phyloP scores from a whole-genome alignment of 495 filamentous ascomycete species.

The Hyaloscypha hepaticicola region DNA sequence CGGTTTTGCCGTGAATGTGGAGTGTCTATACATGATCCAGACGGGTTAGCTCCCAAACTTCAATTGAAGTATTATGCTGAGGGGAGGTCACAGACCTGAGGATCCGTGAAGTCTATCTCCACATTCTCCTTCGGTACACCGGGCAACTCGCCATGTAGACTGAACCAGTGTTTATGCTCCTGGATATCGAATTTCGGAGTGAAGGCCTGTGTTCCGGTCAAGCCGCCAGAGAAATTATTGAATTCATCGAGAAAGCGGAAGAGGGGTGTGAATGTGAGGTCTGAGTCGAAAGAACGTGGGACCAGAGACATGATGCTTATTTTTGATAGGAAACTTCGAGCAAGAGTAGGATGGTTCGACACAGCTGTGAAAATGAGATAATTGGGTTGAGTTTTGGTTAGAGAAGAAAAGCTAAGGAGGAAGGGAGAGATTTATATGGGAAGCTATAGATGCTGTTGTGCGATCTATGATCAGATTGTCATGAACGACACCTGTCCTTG shows the following conservation, averaged over 20 bases:
- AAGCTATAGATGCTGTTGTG: no score
- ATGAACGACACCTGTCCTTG: no score
- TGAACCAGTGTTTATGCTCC: slow-evolving; percentile 64
- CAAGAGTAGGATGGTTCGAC: no score
- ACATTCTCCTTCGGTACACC: slow-evolving; percentile 75
- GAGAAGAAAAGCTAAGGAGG: no score
- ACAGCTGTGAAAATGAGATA: no score
- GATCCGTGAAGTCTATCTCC: slow-evolving; percentile 78
- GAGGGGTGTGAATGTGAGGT: slow-evolving; percentile 47
- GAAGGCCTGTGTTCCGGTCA: slow-evolving; percentile 44
- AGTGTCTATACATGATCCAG: slow-evolving; percentile 47
- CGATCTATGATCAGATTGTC: no score
- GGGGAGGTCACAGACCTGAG: no score
- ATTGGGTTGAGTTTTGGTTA: no score
- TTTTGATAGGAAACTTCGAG: no score
- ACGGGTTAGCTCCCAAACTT: no score
- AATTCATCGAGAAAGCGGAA: slow-evolving; percentile 76
- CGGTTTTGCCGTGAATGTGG: slow-evolving; percentile 64
- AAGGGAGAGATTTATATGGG: no score
- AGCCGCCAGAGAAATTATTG: slow-evolving; percentile 48
- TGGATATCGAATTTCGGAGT: slow-evolving; percentile 75
- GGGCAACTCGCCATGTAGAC: slow-evolving; percentile 83
- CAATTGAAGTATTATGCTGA: no score
- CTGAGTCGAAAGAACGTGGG: slow-evolving; percentile 46
- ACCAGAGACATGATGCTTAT: slow-evolving; percentile 61